Percentiles rank a stretch among this genome's conserved stretches.
Conservation (phyloP, 306 rosid species). For the Mimosa pudica region DNA sequence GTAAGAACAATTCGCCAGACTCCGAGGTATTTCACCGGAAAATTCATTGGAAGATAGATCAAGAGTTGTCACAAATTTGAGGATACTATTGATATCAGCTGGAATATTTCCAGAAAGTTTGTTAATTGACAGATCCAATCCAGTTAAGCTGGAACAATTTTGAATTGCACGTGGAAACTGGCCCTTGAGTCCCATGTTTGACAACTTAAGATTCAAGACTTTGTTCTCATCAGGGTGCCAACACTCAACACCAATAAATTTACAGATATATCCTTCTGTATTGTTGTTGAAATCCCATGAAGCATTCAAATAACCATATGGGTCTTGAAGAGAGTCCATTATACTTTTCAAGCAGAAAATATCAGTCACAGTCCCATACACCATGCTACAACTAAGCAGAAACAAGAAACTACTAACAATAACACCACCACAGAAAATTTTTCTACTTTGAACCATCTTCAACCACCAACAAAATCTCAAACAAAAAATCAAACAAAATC, state of each 20-base stretch:
- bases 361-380: not conserved
- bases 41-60: conserved; percentile 16
- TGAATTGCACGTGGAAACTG: conserved; percentile 17
- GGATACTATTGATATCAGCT: not conserved
- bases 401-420: not conserved
- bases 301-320: not conserved
- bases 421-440: not conserved
- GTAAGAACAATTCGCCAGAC: conserved; percentile 5
- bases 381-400: conserved; percentile 7
- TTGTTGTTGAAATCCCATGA: conserved; percentile 20
- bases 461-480: conserved; percentile 31
- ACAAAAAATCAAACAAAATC: conserved; percentile 34
- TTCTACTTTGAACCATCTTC: conserved; percentile 4
- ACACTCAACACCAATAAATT: conserved; percentile 11
- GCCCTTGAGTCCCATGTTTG: conserved; percentile 24
- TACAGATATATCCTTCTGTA: conserved; percentile 25
- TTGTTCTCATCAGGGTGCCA: conserved; percentile 26
- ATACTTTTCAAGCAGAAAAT: conserved; percentile 4
- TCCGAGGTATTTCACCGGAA: not conserved
- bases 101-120: conserved; percentile 9
- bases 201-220: conserved; percentile 13
- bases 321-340: not conserved
- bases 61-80: conserved; percentile 5
- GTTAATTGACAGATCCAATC: conserved; percentile 11
- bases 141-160: conserved; percentile 11